Evolutionary conservation across 306 rosid species (phyloP), one percentile per base, ranked within the genome.

Genomic region (Mimosa bimucronata): DNA sequence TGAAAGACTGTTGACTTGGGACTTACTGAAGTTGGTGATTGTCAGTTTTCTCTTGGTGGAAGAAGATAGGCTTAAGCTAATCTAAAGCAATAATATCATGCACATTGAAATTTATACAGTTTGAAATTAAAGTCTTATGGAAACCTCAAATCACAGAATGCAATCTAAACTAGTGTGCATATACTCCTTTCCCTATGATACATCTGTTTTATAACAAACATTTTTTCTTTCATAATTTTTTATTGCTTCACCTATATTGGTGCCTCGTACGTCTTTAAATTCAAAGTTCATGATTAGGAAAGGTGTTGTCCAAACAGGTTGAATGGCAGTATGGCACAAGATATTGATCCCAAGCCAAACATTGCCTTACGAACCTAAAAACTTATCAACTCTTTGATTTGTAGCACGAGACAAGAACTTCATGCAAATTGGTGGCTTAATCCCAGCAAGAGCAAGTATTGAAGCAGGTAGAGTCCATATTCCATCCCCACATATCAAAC

Each of bases 351-450:
- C 18, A 25, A 76, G 66, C 19, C 77, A 73, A 83, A 71, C 83
- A 19, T 42, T 55, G 69, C 53, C 75, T 85, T 68, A 82, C 52
- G 73, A 73, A 42, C 83, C 82, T 65, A 85, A 75, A 71, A 85
- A 77, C 0, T 19, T 1, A 57, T 87, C 88, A 57, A 87, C 85
- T 78, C 28, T 83, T 0, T 0, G 7, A 80, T 88, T 88, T 30
- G 85, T 71, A 4, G 83, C 83, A 60, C 88, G 78, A 34, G 91
- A 88, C 78, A 88, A 79, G 77, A 88, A 88, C 78, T 78, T 85
- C 91, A 88, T 85, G 65, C 91, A 85, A 50, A 88, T 88, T 38
- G 91, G 88, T n/a, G 91, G 87, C 87, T 85, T 85, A 75, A 88
- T 79, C 48, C 91, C 88, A 26, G 71, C 77, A 52, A 88, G 78